Evolutionary conservation across 345 rosid species (phyloP), one percentile per base, ranked within the genome.

Genomic region (Zanthoxylum bungeanum): DNA sequence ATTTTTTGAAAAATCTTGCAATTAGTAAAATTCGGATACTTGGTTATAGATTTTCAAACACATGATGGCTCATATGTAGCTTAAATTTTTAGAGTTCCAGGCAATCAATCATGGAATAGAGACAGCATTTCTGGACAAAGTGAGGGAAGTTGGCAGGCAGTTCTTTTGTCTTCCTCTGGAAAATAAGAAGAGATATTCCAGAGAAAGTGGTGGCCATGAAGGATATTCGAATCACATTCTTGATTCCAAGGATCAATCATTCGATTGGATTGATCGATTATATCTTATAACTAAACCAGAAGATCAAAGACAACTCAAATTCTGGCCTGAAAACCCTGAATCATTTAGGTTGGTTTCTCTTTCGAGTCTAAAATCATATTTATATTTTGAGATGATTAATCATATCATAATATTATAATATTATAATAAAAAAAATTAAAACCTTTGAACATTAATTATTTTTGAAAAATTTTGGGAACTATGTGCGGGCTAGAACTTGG

Each of bases 201-300:
- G 91, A 73, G 88, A 80, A 67, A 76, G 33, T 10, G 84, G 78
- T 47, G 75, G 79, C 72, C 74, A 80, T 0, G 87, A 90, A 80
- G 97, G 94, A 36, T 93, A 89, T 66, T 88, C 88, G 5, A 88
- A 77, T 61, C 97, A 93, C 62, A 79, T 82, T 82, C 78, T 91
- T 73, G 59, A 91, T 2, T 84, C 79, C 0, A 87, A 88, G 62
- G 70, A 83, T 30, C 94, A 91, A 80, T 87, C 82, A 50, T 69
- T 87, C 19, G 96, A 93, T 72, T 93, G 96, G 96, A 87, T 73
- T 4, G 93, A 88, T 73, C 81, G 92, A 28, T 67, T 90, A 76
- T 81, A 77, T 51, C 82, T 93, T 55, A 75, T 66, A 11, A 59
- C 85, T 36, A 72, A 57, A 61, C 93, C 97, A 7, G 79, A 86